Conservation (phyloP, 192 early-diverging fungal species). For the Coemansia reversa region DNA sequence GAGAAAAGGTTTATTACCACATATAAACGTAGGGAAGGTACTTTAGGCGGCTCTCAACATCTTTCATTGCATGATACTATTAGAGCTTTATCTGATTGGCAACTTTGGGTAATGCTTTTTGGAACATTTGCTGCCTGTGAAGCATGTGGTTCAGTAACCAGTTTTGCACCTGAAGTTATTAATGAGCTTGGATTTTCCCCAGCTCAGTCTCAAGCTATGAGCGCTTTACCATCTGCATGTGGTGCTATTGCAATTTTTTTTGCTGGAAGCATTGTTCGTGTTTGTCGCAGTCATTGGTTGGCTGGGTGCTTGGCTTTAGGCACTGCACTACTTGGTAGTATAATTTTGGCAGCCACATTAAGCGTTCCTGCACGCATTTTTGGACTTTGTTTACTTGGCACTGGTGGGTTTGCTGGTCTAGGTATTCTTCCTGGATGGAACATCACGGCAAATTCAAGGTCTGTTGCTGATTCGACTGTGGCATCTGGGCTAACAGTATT, state of each 20-base stretch:
- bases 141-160: conserved; percentile 10
- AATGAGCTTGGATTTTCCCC: conserved; percentile 42
- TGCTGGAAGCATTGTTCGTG: conserved; percentile 14
- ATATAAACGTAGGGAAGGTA: conserved; percentile 36
- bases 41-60: conserved; percentile 38
- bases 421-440: conserved; percentile 31
- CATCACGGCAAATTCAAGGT: conserved; percentile 27
- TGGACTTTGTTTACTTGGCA: conserved; percentile 33
- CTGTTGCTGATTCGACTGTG: conserved; percentile 38
- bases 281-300: conserved; percentile 33
- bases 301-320: conserved; percentile 12
- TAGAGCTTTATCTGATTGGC: conserved; percentile 38
- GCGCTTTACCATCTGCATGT: conserved; percentile 34
- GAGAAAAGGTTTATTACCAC: conserved; percentile 39
- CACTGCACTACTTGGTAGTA: conserved; percentile 21
- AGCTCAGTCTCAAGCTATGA: conserved; percentile 40
- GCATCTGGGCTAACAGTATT: conserved; percentile 47
- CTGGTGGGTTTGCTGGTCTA: conserved; percentile 27
- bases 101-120: conserved; percentile 46
- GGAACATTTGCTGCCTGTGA: conserved; percentile 26
- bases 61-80: conserved; percentile 16
- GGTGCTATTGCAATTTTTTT: conserved; percentile 29
- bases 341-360: conserved; percentile 24
- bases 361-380: conserved; percentile 25
- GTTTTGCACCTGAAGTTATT: conserved; percentile 42